Conservation (phyloP, 805 yeast genomes). For the Candida qinlingensis region DNA sequence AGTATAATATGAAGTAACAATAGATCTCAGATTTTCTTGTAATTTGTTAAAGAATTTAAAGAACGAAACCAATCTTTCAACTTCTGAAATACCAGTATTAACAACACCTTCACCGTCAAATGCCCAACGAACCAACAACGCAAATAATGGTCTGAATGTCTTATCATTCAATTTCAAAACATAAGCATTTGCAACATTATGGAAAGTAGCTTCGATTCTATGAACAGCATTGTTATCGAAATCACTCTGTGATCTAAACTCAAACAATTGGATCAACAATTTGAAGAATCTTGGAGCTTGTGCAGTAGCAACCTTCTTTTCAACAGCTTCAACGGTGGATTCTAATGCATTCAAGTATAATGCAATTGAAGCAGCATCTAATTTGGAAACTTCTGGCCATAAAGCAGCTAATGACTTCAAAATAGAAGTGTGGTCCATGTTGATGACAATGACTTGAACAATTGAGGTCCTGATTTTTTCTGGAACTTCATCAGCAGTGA, state of each 20-base stretch:
- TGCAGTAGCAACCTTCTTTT: constrained; percentile 69
- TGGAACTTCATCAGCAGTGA: constrained; percentile 54
- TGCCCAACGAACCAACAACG: constrained; percentile 86
- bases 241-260: constrained; percentile 51
- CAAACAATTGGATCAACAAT: constrained; percentile 66
- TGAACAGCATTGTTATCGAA: constrained; percentile 71
- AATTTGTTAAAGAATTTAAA: constrained; percentile 81
- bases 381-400: constrained; percentile 46
- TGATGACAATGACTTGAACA: constrained; percentile 54
- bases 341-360: constrained; percentile 66
- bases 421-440: constrained; percentile 61
- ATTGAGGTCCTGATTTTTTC: constrained; percentile 56
- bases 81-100: constrained; percentile 39
- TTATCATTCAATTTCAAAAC: constrained; percentile 93
- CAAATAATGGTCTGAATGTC: constrained; percentile 88
- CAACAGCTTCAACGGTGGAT: constrained; percentile 56
- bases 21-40: constrained; percentile 78
- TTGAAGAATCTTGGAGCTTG: constrained; percentile 64
- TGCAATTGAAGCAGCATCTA: constrained; percentile 50
- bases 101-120: constrained; percentile 71
- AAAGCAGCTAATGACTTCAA: constrained; percentile 55
- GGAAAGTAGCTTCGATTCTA: constrained; percentile 74
- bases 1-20: constrained; percentile 83
- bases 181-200: constrained; percentile 64
- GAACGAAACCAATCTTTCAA: constrained; percentile 63